Evolutionary conservation across 768 basidiomycete genomes (phyloP), one percentile per base, ranked within the genome.

Genomic region (Boletellus ananiceps): DNA sequence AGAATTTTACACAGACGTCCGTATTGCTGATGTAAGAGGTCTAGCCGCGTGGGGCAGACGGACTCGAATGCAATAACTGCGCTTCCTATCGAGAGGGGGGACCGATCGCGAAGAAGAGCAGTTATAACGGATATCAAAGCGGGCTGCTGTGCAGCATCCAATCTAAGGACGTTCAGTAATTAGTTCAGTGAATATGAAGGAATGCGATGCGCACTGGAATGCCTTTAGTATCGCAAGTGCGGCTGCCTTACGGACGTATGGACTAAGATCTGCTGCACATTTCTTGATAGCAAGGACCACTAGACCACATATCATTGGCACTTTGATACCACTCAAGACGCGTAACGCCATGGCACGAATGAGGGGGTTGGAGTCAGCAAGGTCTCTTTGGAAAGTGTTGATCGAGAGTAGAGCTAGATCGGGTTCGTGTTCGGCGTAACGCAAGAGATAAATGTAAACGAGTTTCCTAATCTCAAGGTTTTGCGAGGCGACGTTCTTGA

Each of bases 311-410:
- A 99, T 90, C 76, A 91, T 88, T 8, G 86, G 84, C 1, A 98
- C 88, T 52, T 83, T 82, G 65, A 99, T 95, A 7, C 92, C 89
- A 48, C 90, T 89, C 37, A 99, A 76, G 2, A 98, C 94, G 21
- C 93, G 79, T 50, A 99, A 72, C 3, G 95, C 93, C 90, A 97
- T 95, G 12, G 93, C 93, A 18, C 96, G 84, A 50, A 98, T 97
- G 59, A 96, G 80, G 0, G 94, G 95, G 53, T 87, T 96, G 29
- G 84, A 74, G 61, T 98, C 96, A 4, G 86, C 83, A 27, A 99
- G 75, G 70, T 99, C 96, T 68, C 91, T 92, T 68, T 99, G 96
- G 64, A 98, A 97, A 1, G 95, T 95, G 71, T 99, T 99, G 74
- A 99, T 95, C 3, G 93, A 94, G 27, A 99, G 77, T 42, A 99